Conservation (phyloP, 176 grass and related monocot genomes). For the Thinopyrum elongatum region DNA sequence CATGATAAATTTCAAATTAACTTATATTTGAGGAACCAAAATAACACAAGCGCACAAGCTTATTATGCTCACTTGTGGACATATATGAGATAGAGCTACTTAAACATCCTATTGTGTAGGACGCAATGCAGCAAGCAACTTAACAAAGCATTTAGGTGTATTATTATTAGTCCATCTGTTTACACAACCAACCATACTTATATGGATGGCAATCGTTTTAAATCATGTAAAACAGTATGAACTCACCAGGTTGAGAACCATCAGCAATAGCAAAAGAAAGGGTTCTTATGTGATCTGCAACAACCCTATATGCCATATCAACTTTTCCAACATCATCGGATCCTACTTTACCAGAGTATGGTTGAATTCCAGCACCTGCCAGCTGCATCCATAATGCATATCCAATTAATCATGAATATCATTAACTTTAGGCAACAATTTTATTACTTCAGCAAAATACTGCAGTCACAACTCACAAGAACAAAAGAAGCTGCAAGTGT, state of each 20-base stretch:
- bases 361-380: constrained; percentile 47
- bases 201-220: background rate
- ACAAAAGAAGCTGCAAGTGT: constrained; percentile 7
- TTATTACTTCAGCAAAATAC: background rate
- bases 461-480: background rate
- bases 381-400: constrained; percentile 29
- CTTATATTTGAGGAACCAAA: background rate
- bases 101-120: background rate
- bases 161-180: too few species aligned
- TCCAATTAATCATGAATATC: background rate
- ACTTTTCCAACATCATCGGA: constrained; percentile 67
- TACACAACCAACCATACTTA: too few species aligned
- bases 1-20: background rate
- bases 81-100: background rate
- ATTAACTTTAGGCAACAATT: background rate
- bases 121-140: too few species aligned
- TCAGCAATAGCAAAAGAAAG: constrained; percentile 88
- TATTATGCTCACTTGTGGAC: background rate
- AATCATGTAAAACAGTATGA: background rate
- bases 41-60: background rate
- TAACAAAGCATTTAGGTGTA: too few species aligned
- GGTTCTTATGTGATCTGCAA: constrained; percentile 96
- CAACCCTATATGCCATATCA: constrained; percentile 96
- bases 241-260: constrained; percentile 80
- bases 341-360: constrained; percentile 73